These are phyloP conservation scores for Solanum paucissectum DNA, from an alignment of 257 asterid species.

Conservation along the genomic window DNA sequence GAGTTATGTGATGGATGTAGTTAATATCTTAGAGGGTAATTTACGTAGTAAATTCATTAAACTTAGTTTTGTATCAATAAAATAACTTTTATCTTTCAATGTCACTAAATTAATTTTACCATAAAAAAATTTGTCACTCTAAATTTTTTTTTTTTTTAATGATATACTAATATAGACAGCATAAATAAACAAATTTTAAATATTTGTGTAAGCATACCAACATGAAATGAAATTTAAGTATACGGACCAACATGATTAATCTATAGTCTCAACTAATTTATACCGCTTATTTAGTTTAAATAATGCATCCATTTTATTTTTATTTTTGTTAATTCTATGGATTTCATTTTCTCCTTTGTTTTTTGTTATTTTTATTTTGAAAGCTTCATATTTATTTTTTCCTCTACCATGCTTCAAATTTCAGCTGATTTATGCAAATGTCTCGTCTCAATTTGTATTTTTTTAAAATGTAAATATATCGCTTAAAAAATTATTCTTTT, in stretches of 20 bases:
- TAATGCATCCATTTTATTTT: not conserved
- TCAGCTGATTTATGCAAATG: not conserved
- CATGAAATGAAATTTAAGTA: not conserved
- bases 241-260: not conserved
- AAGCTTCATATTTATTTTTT: not conserved
- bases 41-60: no score
- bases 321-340: not conserved
- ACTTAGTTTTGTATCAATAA: no score
- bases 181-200: no score
- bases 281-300: not conserved
- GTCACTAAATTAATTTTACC: no score
- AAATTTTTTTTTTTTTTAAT: no score
- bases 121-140: not conserved
- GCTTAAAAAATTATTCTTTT: not conserved
- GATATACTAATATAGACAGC: not conserved
- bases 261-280: not conserved
- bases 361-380: not conserved
- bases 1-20: not conserved
- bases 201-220: not conserved
- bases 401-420: not conserved
- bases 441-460: not conserved
- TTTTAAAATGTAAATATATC: not conserved
- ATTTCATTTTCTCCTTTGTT: not conserved
- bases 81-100: no score
- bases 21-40: not conserved